Conservation (phyloP, 2,329 filamentous ascomycete species). For the Dothideomycetes sp. region DNA sequence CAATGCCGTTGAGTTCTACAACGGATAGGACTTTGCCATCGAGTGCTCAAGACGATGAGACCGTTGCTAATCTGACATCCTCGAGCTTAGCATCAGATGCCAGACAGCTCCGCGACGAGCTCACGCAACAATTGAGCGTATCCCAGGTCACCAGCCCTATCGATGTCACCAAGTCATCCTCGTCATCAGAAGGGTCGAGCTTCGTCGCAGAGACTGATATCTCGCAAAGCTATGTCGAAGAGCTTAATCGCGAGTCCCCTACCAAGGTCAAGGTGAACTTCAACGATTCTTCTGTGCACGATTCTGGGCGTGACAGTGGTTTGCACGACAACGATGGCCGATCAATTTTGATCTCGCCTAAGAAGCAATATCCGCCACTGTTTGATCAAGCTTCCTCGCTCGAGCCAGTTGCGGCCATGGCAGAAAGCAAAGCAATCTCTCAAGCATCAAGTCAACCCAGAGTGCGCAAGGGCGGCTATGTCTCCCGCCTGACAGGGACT, state of each 20-base stretch:
- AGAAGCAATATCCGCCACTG: conserved; percentile 15
- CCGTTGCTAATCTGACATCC: conserved; percentile 2
- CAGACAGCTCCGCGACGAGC: conserved; percentile 18
- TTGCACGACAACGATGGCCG: conserved; percentile 3
- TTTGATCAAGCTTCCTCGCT: conserved; percentile 12
- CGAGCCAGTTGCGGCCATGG: not conserved
- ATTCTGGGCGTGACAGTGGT: not conserved
- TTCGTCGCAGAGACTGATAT: conserved; percentile 4
- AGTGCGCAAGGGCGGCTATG: conserved; percentile 9
- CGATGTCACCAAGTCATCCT: conserved; percentile 1
- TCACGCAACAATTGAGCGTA: conserved; percentile 6
- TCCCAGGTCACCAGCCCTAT: not conserved
- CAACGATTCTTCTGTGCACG: conserved; percentile 16
- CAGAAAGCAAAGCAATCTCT: not conserved
- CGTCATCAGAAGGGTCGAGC: conserved; percentile 6
- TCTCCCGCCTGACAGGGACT: conserved; percentile 13
- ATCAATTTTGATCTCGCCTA: conserved; percentile 9
- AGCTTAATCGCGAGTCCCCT: conserved; percentile 23
- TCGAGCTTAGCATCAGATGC: conserved; percentile 19
- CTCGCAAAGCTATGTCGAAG: conserved; percentile 21
- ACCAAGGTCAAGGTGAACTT: conserved; percentile 24
- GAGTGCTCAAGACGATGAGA: not conserved
- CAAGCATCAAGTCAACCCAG: not conserved
- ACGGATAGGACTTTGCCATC: too few species aligned
- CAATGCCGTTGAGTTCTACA: too few species aligned